These are phyloP conservation scores for Neonectria hederae DNA, from an alignment of 2,329 filamentous ascomycete species.

Conservation along the genomic window DNA sequence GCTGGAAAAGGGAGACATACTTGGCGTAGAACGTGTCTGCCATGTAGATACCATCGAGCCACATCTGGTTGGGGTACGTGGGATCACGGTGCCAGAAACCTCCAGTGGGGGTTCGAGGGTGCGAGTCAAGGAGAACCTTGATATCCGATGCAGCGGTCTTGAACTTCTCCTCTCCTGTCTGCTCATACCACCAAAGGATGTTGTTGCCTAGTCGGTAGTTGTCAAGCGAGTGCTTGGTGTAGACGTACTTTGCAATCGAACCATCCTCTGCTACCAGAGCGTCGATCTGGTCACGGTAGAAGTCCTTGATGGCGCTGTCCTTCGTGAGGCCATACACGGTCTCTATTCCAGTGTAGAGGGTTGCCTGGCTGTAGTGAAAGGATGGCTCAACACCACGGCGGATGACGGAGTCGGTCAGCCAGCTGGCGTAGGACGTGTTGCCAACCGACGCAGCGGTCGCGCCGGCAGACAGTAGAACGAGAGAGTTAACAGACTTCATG, in stretches of 20 bases:
- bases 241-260: conserved; percentile 56
- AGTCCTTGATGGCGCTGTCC: conserved; percentile 55
- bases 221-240: conserved; percentile 59
- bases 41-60: conserved; percentile 66
- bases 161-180: conserved; percentile 58
- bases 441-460: conserved; percentile 1
- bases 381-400: conserved; percentile 50
- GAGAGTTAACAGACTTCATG: conserved; percentile 15
- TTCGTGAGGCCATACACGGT: conserved; percentile 54
- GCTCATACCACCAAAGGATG: conserved; percentile 59
- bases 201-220: conserved; percentile 64
- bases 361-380: conserved; percentile 55
- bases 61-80: conserved; percentile 64
- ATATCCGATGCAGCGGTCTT: conserved; percentile 58
- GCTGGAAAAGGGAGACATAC: conserved; percentile 52
- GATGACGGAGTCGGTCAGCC: conserved; percentile 60
- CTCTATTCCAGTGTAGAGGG: conserved; percentile 59
- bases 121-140: conserved; percentile 56
- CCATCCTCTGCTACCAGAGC: conserved; percentile 55
- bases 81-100: conserved; percentile 63
- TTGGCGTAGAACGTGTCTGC: conserved; percentile 55
- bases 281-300: conserved; percentile 57
- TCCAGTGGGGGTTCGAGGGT: conserved; percentile 59
- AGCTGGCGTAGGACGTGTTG: conserved; percentile 41
- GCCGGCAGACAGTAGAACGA: conserved; percentile 12